phyloP scores from a whole-genome alignment of 192 early-diverging fungal genomes.

The Umbelopsis vinacea region DNA sequence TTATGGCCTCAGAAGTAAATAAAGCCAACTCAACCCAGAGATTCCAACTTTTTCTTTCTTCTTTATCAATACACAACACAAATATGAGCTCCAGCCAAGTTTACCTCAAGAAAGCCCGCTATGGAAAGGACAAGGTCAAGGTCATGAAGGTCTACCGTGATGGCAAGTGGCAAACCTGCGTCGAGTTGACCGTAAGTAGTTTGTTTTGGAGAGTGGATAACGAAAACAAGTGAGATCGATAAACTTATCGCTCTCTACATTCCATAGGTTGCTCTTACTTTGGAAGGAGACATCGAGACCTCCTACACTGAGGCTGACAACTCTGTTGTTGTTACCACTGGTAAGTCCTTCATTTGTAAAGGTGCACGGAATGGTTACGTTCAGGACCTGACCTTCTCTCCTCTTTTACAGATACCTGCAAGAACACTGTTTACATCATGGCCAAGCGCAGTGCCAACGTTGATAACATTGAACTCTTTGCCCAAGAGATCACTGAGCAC shows the following conservation, averaged over 20 bases:
- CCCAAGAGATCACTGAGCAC: conserved; percentile 66
- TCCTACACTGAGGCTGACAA: conserved; percentile 82
- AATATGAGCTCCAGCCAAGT: conserved; percentile 24
- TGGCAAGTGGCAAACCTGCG: conserved; percentile 63
- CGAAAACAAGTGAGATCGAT: neutral
- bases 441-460: conserved; percentile 73
- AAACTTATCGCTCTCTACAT: too few species aligned
- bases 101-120: conserved; percentile 60
- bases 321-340: conserved; percentile 73
- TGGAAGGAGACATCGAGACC: conserved; percentile 42
- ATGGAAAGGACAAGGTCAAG: conserved; percentile 79
- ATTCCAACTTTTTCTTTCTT: conserved; percentile 7
- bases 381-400: neutral
- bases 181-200: conserved; percentile 60
- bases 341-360: conserved; percentile 25
- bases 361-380: neutral
- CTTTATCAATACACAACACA: neutral
- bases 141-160: conserved; percentile 72
- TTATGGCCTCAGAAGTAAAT: neutral
- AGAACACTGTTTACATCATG: conserved; percentile 78
- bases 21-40: too few species aligned
- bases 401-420: conserved; percentile 57
- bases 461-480: conserved; percentile 76
- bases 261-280: conserved; percentile 10
- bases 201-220: neutral